Percentiles rank a stretch among this genome's conserved stretches.
Evolutionary conservation across 1,284 basidiomycete genomes (phyloP).

Genomic region (Tylopilus orsonianus): DNA sequence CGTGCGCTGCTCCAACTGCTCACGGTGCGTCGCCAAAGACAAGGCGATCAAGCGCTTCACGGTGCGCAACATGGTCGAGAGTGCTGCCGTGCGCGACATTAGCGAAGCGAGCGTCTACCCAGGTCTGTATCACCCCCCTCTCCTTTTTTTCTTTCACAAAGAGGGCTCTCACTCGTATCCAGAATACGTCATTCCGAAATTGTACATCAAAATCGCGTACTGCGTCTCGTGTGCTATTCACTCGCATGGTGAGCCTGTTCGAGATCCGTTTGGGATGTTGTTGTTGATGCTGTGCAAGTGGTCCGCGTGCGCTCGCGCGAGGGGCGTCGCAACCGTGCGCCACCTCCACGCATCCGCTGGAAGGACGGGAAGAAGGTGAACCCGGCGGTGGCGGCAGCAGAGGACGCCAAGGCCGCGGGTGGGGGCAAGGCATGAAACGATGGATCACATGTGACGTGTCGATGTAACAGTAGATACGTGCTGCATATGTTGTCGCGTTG

Average conservation of each 20-base stretch:
- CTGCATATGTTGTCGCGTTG: neutral
- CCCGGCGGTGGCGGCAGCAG: constrained; percentile 75
- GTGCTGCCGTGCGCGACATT: constrained; percentile 96
- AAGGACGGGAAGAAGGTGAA: constrained; percentile 98
- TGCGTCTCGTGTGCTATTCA: constrained; percentile 99
- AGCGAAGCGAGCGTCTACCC: constrained; percentile 94
- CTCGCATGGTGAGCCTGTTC: constrained; percentile 77
- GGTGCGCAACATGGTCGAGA: constrained; percentile 99
- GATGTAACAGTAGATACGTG: neutral
- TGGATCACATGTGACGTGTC: constrained; percentile 4
- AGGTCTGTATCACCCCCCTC: constrained; percentile 52
- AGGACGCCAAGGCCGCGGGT: constrained; percentile 55
- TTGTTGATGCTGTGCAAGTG: constrained; percentile 47
- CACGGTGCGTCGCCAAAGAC: constrained; percentile 92
- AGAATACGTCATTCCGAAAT: constrained; percentile 98
- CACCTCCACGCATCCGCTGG: constrained; percentile 95
- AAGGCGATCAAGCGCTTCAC: constrained; percentile 99
- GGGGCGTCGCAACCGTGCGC: constrained; percentile 93
- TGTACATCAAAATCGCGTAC: constrained; percentile 99
- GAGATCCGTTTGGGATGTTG: neutral
- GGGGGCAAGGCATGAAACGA: constrained; percentile 43
- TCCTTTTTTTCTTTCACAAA: constrained; percentile 1
- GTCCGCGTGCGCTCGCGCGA: constrained; percentile 94
- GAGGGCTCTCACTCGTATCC: constrained; percentile 13
- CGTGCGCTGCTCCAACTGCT: constrained; percentile 99